Evolutionary conservation across 371 early-diverging fungal genomes (phyloP).

Genomic region (Lichtheimia corymbifera): DNA sequence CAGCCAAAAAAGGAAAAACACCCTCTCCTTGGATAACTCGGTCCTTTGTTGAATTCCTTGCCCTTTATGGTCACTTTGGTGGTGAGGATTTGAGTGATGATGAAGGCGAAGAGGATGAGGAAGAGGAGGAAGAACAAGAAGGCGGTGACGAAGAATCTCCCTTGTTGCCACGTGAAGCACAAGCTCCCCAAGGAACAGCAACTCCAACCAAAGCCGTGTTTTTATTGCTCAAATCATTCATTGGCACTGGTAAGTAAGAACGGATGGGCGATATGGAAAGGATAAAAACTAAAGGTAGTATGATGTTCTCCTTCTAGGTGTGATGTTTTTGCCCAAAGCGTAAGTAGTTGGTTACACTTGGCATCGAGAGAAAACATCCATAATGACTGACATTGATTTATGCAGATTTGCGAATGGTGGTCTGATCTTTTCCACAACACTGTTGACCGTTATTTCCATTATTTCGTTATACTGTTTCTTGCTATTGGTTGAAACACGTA

Average conservation of each 20-base stretch:
- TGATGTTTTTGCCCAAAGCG: conserved; percentile 75
- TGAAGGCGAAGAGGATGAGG: conserved; percentile 74
- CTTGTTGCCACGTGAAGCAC: conserved; percentile 43
- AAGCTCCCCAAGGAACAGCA: conserved; percentile 63
- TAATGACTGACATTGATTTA: conserved; percentile 1
- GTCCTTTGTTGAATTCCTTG: conserved; percentile 92
- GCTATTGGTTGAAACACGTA: conserved; percentile 61
- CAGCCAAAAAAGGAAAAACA: conserved; percentile 62
- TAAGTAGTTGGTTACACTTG: conserved; percentile 23
- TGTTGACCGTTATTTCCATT: conserved; percentile 53
- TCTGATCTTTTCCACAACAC: conserved; percentile 54
- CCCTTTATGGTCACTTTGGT: conserved; percentile 92
- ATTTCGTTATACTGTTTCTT: conserved; percentile 63
- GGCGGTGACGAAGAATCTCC: conserved; percentile 39
- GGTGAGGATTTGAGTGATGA: conserved; percentile 91
- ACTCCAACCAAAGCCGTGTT: conserved; percentile 74
- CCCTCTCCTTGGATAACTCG: conserved; percentile 74
- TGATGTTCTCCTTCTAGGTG: conserved; percentile 41
- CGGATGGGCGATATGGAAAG: too few relatives aligned
- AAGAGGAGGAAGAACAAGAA: conserved; percentile 25
- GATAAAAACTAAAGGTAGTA: too few relatives aligned
- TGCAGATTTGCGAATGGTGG: conserved; percentile 69
- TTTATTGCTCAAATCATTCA: conserved; percentile 74
- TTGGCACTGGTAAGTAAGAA: conserved; percentile 66
- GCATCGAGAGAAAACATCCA: too few relatives aligned